These are phyloP conservation scores for Asterophora lycoperdoides DNA, from an alignment of 768 basidiomycete genomes.

Conservation along the genomic window DNA sequence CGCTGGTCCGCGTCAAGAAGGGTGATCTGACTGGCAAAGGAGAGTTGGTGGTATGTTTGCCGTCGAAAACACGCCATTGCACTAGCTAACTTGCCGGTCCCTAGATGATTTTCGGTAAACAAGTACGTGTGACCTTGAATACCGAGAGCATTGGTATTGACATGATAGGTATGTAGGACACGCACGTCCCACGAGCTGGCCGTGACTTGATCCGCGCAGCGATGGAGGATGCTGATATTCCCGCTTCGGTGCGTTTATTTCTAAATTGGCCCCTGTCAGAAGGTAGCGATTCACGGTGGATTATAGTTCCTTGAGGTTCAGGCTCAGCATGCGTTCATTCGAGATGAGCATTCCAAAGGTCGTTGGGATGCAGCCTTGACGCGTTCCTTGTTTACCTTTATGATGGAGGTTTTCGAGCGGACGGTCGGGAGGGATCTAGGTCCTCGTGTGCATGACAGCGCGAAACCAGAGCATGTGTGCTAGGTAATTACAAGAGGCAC, in stretches of 20 bases:
- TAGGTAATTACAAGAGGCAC: constrained; percentile 21
- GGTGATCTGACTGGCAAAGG: constrained; percentile 78
- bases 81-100: background rate
- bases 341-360: constrained; percentile 88
- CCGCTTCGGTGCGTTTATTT: constrained; percentile 54
- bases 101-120: constrained; percentile 94
- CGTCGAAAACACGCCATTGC: background rate
- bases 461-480: constrained; percentile 77
- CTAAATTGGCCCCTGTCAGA: background rate
- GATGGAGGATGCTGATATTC: constrained; percentile 76
- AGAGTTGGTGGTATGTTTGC: constrained; percentile 68
- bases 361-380: constrained; percentile 95
- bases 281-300: background rate
- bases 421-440: constrained; percentile 86
- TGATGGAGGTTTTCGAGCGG: constrained; percentile 93
- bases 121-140: constrained; percentile 42
- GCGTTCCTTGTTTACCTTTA: constrained; percentile 69
- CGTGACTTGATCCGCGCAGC: constrained; percentile 79
- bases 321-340: constrained; percentile 95
- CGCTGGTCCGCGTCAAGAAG: constrained; percentile 64
- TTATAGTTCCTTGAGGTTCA: constrained; percentile 91
- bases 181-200: constrained; percentile 86
- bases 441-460: constrained; percentile 42
- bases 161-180: constrained; percentile 53
- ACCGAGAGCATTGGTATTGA: background rate